A percentile compares a stretch with the other conserved stretches of the same genome.
Conservation (phyloP, 2,329 filamentous ascomycete genomes). For the Diaporthe vexans region DNA sequence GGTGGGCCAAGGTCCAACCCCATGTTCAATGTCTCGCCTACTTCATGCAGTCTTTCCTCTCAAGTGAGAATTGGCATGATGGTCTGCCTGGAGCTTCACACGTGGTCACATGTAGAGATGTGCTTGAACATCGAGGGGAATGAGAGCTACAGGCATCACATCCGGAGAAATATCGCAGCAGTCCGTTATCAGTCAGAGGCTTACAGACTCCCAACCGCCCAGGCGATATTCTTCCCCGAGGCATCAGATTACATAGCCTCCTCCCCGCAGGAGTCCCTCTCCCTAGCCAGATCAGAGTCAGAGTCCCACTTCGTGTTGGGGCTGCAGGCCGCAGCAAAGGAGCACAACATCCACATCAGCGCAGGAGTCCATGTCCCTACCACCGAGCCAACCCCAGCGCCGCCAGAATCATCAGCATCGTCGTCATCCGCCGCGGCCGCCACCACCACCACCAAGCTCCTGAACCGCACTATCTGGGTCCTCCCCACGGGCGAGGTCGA, state of each 20-base stretch:
- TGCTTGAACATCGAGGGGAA: no score
- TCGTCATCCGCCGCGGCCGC: neutral
- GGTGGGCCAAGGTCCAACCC: constrained; percentile 59
- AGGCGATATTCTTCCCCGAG: constrained; percentile 86
- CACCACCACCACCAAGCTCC: constrained; percentile 53
- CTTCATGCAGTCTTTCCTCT: neutral
- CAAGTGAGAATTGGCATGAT: neutral
- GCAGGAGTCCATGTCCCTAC: constrained; percentile 88
- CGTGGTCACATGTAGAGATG: no score
- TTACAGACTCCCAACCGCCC: neutral
- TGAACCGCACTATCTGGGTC: constrained; percentile 69
- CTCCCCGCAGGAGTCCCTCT: constrained; percentile 75
- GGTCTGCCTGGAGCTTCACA: neutral
- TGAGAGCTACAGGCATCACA: no score
- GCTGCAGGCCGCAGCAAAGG: constrained; percentile 76
- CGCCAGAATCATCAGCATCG: constrained; percentile 40
- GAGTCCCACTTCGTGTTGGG: constrained; percentile 82
- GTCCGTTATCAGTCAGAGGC: neutral
- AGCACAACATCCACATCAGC: constrained; percentile 78
- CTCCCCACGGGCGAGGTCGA: constrained; percentile 58
- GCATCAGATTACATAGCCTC: constrained; percentile 89
- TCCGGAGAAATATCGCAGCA: neutral
- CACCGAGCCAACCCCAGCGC: constrained; percentile 47
- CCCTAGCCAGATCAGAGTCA: constrained; percentile 76
- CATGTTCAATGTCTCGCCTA: neutral